Percentiles rank a stretch among this genome's conserved stretches.
These are phyloP conservation scores for Royoungia palumana DNA, from an alignment of 768 basidiomycete species.

Conservation along the genomic window DNA sequence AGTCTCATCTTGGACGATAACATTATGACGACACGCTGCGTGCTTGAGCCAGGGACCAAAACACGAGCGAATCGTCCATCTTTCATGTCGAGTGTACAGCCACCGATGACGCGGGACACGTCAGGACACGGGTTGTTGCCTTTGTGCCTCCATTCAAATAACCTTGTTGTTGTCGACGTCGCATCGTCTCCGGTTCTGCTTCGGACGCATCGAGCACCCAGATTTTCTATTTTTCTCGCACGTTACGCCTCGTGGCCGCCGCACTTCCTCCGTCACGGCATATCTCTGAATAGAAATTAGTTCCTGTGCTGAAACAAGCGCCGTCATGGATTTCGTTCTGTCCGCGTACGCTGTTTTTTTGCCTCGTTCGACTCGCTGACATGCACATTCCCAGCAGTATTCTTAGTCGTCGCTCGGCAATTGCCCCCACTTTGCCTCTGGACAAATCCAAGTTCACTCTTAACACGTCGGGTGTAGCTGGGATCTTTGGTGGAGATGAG, in stretches of 20 bases:
- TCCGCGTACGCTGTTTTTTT: slow-evolving; percentile 8
- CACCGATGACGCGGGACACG: too few relatives aligned
- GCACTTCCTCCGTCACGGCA: background rate
- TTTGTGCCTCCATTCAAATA: too few relatives aligned
- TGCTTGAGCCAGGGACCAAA: too few relatives aligned
- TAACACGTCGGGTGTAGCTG: slow-evolving; percentile 34
- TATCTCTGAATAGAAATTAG: slow-evolving; percentile 6
- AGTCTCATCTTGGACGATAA: too few relatives aligned
- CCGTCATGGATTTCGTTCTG: slow-evolving; percentile 1
- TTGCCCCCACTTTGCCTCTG: slow-evolving; percentile 8
- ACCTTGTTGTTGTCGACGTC: too few relatives aligned
- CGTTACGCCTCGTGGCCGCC: too few relatives aligned
- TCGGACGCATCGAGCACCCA: too few relatives aligned
- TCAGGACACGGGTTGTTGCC: too few relatives aligned
- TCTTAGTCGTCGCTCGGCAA: slow-evolving; percentile 15
- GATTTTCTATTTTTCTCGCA: background rate
- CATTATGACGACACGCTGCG: too few relatives aligned
- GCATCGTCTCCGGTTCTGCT: too few relatives aligned
- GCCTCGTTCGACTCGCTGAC: slow-evolving; percentile 3
- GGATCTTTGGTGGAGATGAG: slow-evolving; percentile 38
- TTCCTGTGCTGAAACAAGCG: background rate
- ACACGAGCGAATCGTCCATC: too few relatives aligned
- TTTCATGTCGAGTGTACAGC: too few relatives aligned
- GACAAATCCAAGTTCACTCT: slow-evolving; percentile 25
- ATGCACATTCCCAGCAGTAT: slow-evolving; percentile 24